Evolutionary conservation across 495 filamentous ascomycete genomes (phyloP).

Genomic region (Aspergillus indologenus): DNA sequence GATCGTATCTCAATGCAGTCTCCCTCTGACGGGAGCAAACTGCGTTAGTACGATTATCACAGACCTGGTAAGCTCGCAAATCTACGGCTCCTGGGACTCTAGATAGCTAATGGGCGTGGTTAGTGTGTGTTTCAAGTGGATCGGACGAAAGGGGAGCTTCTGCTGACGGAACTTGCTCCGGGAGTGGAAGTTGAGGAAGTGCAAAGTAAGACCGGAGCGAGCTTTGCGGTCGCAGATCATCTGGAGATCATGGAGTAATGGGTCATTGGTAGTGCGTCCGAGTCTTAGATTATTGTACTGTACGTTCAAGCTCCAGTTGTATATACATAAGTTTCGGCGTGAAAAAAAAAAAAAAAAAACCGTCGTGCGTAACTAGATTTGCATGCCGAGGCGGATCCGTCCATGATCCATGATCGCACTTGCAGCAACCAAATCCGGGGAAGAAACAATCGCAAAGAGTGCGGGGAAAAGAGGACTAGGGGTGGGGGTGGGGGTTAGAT

Average conservation of each 20-base stretch:
- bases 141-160: slow-evolving; percentile 66
- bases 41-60: slow-evolving; percentile 92
- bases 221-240: slow-evolving; percentile 67
- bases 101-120: slow-evolving; percentile 2
- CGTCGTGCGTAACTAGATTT: too few species aligned
- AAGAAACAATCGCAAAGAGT: too few species aligned
- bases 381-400: too few species aligned
- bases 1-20: slow-evolving; percentile 79
- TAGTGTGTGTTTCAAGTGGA: slow-evolving; percentile 84
- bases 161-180: slow-evolving; percentile 77
- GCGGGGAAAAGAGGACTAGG: too few species aligned
- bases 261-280: too few species aligned
- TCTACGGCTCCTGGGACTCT: not conserved
- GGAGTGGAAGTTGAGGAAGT: slow-evolving; percentile 85
- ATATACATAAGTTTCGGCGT: too few species aligned
- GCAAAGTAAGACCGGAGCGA: slow-evolving; percentile 77
- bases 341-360: too few species aligned
- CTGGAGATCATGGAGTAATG: slow-evolving; percentile 71
- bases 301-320: too few species aligned
- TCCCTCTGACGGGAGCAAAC: slow-evolving; percentile 80
- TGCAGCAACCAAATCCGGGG: too few species aligned
- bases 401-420: too few species aligned
- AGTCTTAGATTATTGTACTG: not conserved
- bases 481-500: too few species aligned
- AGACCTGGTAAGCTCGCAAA: slow-evolving; percentile 61